Base-by-base conservation (phyloP, 139 green algal genomes). In the Trebouxia sp. region DNA sequence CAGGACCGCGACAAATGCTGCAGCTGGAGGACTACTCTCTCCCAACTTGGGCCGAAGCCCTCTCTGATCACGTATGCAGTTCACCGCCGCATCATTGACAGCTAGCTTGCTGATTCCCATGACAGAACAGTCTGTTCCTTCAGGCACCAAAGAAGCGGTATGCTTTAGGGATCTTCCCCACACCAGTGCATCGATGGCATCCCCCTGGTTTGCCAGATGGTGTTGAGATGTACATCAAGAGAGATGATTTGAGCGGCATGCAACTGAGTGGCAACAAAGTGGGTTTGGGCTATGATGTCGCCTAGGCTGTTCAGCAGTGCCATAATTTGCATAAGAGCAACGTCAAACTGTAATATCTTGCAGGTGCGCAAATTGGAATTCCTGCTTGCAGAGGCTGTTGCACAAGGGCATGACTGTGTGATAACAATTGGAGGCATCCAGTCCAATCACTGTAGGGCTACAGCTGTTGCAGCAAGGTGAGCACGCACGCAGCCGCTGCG, bases 321-420 rank as follows among this genome's bases (percentile, higher is more conserved):
- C 20, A 6, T 6, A 5, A 6, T 22, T 30, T 17, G 28, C 32
- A 76, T 30, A 22, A 6, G 20, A 80, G 75, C 28, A 47, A 4
- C 75, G 47, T 17, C 50, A 58, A 22, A 58, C 50, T 17, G 20
- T 22, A 22, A 58, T 17, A 20, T 51, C 3, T 24, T 78, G 1
- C 87, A 97, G 93, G 94, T 98, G 0, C 89, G 96, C 38, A 99
- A 99, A 85, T 86, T 99, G 74, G 96, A 99, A 86, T 99, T 99
- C 62, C 82, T 99, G 20, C 70, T 99, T 47, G 94, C 94, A 0
- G 91, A 95, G 30, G 96, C 92, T 0, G 81, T 87, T 56, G 65
- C 53, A 5, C 26, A 83, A 24, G 92, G 93, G 20, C 53, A 87
- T 48, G 93, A 98, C 88, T 92, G 86, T 66, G 85, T 99, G 0